phyloP scores from a whole-genome alignment of 331 rosid species.

The Prunus yedoensis region DNA sequence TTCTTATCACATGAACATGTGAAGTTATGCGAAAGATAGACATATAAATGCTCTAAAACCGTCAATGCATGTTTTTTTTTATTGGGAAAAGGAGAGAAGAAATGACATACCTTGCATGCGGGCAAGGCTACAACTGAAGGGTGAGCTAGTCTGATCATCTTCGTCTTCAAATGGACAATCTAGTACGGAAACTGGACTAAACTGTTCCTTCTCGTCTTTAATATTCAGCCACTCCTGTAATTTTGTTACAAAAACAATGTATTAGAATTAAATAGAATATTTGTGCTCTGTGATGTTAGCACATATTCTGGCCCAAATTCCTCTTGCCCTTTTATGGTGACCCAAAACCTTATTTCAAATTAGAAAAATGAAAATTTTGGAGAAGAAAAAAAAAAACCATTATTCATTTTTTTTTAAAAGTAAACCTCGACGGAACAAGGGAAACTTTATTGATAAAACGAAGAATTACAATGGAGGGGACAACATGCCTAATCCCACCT shows the following conservation, averaged over 20 bases:
- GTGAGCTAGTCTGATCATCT: conserved; percentile 43
- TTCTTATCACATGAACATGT: not conserved
- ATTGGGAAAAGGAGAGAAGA: not conserved
- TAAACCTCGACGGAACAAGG: too few species aligned
- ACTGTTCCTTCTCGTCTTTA: conserved; percentile 67
- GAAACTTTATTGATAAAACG: too few species aligned
- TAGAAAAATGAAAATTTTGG: too few species aligned
- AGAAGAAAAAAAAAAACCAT: too few species aligned
- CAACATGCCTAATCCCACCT: too few species aligned
- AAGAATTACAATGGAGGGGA: too few species aligned
- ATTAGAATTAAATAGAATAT: not conserved
- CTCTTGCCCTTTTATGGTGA: too few species aligned
- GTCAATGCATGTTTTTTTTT: too few species aligned
- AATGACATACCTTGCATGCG: conserved; percentile 39
- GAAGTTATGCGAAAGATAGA: not conserved
- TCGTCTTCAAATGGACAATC: conserved; percentile 79
- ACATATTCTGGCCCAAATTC: too few species aligned
- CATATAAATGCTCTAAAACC: not conserved
- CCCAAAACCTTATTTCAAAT: too few species aligned
- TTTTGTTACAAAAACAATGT: not conserved
- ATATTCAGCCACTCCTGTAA: conserved; percentile 53
- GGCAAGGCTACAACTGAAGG: conserved; percentile 25
- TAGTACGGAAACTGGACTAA: conserved; percentile 79
- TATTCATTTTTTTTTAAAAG: too few species aligned
- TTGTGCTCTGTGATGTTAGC: not conserved